phyloP scores from a whole-genome alignment of 2,329 filamentous ascomycete species.

The Penicillium italicum region DNA sequence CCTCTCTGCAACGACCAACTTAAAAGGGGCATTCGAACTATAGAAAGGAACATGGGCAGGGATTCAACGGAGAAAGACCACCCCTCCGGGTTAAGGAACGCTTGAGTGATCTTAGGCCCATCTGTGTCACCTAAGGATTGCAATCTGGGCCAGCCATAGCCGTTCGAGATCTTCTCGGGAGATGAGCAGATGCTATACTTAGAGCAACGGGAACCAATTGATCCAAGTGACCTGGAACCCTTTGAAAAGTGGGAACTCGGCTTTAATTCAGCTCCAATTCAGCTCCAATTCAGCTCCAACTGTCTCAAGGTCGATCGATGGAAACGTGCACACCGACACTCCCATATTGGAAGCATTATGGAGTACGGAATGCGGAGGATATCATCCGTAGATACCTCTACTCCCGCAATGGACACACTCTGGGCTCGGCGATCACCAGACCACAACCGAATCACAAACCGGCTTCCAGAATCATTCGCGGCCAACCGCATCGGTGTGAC shows the following conservation, averaged over 20 bases:
- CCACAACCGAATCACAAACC: constrained; percentile 4
- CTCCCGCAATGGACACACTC: neutral
- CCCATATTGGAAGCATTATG: neutral
- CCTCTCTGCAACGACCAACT: neutral
- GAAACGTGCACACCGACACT: constrained; percentile 5
- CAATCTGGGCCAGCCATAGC: constrained; percentile 2
- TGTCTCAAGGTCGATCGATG: neutral
- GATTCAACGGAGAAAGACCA: neutral
- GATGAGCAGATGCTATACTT: neutral
- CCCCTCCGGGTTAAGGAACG: neutral
- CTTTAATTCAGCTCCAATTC: no score
- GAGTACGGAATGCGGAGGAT: no score
- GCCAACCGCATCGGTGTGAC: neutral
- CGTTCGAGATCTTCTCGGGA: neutral
- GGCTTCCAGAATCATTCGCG: constrained; percentile 8
- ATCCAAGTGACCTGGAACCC: neutral
- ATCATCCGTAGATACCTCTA: neutral
- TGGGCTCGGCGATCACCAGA: constrained; percentile 3
- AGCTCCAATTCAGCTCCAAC: neutral
- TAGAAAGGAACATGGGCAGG: neutral
- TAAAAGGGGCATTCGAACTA: neutral
- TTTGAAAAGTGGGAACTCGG: neutral
- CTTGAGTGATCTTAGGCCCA: constrained; percentile 2
- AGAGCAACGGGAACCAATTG: neutral
- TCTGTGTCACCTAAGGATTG: constrained; percentile 5